phyloP scores from a whole-genome alignment of 1,284 basidiomycete genomes.

The Pisolithus thermaeus region DNA sequence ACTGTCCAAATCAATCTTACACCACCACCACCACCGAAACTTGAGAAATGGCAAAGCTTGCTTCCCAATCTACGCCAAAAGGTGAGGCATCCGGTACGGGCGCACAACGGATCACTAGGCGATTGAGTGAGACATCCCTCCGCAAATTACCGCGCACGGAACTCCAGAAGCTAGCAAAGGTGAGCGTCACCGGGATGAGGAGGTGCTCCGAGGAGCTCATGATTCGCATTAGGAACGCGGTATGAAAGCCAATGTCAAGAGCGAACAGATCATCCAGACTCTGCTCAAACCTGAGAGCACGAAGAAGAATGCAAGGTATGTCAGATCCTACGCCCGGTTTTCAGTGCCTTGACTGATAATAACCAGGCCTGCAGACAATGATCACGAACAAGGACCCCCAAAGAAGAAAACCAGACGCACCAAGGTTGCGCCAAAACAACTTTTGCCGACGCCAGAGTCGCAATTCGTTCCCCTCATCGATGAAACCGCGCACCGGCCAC shows the following conservation, averaged over 20 bases:
- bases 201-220: background rate
- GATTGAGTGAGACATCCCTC: slow-evolving; percentile 14
- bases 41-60: too few species aligned
- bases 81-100: background rate
- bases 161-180: slow-evolving; percentile 26
- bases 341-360: background rate
- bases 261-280: slow-evolving; percentile 17
- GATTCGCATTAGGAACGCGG: slow-evolving; percentile 11
- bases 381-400: slow-evolving; percentile 9
- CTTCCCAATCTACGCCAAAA: slow-evolving; percentile 6
- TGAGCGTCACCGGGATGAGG: slow-evolving; percentile 2
- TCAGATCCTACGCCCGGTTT: background rate
- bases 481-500: background rate
- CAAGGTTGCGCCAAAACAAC: background rate
- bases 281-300: background rate
- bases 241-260: slow-evolving; percentile 25
- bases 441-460: background rate
- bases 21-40: too few species aligned
- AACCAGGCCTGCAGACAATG: slow-evolving; percentile 10
- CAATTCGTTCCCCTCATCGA: background rate
- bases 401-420: slow-evolving; percentile 12
- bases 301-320: background rate
- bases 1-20: too few species aligned
- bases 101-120: background rate
- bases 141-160: slow-evolving; percentile 20